These are phyloP conservation scores for Jackrogersella multiformis DNA, from an alignment of 495 filamentous ascomycete genomes.

Conservation along the genomic window DNA sequence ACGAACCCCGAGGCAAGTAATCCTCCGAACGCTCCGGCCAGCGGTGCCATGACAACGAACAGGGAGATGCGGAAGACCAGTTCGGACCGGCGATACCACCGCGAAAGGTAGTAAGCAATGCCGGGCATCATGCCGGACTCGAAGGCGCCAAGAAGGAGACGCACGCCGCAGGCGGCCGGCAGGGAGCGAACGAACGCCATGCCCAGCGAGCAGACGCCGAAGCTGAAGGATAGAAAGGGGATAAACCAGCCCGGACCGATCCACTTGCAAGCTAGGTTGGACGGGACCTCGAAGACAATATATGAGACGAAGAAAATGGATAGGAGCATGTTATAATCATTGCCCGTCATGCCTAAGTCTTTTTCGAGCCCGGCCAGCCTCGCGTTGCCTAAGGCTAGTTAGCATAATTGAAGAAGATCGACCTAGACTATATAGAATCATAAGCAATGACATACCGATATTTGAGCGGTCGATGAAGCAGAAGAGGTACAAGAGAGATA, in stretches of 20 bases:
- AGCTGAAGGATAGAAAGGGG: constrained; percentile 60
- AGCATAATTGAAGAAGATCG: constrained; percentile 24
- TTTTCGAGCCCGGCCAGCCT: constrained; percentile 67
- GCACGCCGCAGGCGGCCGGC: constrained; percentile 54
- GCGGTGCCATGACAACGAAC: constrained; percentile 76
- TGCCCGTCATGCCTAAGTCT: constrained; percentile 68
- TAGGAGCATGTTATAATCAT: constrained; percentile 76
- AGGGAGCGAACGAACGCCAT: constrained; percentile 54
- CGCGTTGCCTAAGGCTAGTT: constrained; percentile 52
- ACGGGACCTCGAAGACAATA: constrained; percentile 71
- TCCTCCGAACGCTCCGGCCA: constrained; percentile 76
- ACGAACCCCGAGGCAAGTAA: constrained; percentile 67
- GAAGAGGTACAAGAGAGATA: constrained; percentile 66
- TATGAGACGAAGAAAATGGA: constrained; percentile 76
- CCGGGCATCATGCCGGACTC: constrained; percentile 79
- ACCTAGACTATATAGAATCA: not conserved
- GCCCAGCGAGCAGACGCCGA: constrained; percentile 53
- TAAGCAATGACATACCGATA: constrained; percentile 56
- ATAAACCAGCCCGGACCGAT: constrained; percentile 73
- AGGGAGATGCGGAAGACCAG: constrained; percentile 74
- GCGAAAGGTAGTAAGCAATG: constrained; percentile 74
- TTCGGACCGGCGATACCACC: constrained; percentile 76
- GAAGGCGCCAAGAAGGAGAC: constrained; percentile 68
- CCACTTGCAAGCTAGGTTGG: constrained; percentile 70
- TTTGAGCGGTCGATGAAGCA: constrained; percentile 73